These are phyloP conservation scores for Ophiosphaerella narmari DNA, from an alignment of 2,329 filamentous ascomycete species.

Conservation along the genomic window DNA sequence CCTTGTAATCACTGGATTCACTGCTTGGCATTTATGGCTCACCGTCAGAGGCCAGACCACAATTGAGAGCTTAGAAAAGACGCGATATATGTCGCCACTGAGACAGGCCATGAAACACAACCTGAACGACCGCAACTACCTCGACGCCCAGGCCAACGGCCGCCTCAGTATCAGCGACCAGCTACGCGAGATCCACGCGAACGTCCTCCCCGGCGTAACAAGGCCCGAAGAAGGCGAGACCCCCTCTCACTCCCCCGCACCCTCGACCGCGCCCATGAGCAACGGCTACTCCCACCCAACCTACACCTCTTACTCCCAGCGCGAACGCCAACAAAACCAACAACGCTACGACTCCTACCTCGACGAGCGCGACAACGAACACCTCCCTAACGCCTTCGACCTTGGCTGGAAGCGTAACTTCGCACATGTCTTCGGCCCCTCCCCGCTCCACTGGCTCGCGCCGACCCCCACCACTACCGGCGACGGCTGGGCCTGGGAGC, in stretches of 20 bases:
- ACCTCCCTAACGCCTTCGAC: constrained; percentile 91
- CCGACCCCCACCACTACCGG: constrained; percentile 85
- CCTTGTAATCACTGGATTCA: constrained; percentile 86
- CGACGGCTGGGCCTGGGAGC: constrained; percentile 94
- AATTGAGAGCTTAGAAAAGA: constrained; percentile 95
- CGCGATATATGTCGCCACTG: constrained; percentile 84
- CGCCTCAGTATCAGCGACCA: constrained; percentile 63
- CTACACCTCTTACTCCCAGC: constrained; percentile 48
- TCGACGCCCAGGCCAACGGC: constrained; percentile 49
- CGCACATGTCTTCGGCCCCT: constrained; percentile 77
- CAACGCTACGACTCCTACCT: constrained; percentile 79
- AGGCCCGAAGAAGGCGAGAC: constrained; percentile 80
- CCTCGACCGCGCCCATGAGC: constrained; percentile 30
- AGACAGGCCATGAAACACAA: constrained; percentile 71
- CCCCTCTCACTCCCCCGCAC: constrained; percentile 45
- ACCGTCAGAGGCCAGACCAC: constrained; percentile 83
- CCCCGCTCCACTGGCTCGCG: constrained; percentile 73
- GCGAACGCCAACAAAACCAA: constrained; percentile 68
- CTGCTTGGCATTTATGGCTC: constrained; percentile 86
- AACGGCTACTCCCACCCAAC: constrained; percentile 53
- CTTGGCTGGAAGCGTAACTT: constrained; percentile 83
- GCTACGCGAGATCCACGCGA: constrained; percentile 79
- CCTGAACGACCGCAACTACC: constrained; percentile 54
- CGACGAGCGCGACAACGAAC: constrained; percentile 85
- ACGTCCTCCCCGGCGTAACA: constrained; percentile 78